phyloP scores from a whole-genome alignment of 345 rosid species.

The Hirschfeldia incana region DNA sequence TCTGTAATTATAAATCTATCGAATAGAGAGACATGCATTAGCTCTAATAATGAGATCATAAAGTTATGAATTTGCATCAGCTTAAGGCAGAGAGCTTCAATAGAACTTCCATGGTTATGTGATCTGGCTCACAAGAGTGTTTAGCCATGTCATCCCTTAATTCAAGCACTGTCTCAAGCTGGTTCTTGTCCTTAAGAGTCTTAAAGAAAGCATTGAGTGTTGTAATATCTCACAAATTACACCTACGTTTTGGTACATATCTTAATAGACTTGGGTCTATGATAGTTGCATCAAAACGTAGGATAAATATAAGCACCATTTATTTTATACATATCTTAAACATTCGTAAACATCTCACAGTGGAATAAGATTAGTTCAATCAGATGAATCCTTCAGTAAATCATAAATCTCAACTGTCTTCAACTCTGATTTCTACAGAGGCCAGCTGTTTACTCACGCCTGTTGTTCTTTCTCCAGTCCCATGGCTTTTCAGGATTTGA shows the following conservation, averaged over 20 bases:
- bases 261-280: background rate
- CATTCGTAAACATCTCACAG: conserved; percentile 4
- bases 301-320: background rate
- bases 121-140: conserved; percentile 59
- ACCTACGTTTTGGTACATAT: too few relatives aligned
- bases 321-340: background rate
- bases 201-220: conserved; percentile 45
- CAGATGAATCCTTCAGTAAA: background rate
- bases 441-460: conserved; percentile 33
- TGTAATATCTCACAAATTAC: too few relatives aligned
- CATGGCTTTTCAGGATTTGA: conserved; percentile 81
- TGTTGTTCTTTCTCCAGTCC: conserved; percentile 80
- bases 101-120: conserved; percentile 60
- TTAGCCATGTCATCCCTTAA: conserved; percentile 60
- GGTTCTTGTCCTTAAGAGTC: conserved; percentile 39
- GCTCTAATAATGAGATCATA: background rate
- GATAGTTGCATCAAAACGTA: background rate
- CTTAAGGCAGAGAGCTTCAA: conserved; percentile 44
- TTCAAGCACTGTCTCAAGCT: conserved; percentile 40
- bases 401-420: background rate
- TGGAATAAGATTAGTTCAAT: background rate
- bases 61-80: background rate
- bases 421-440: background rate
- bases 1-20: background rate
- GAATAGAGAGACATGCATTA: background rate